Evolutionary conservation across 306 rosid species (phyloP).

Genomic region (Cotoneaster glaucophyllus): DNA sequence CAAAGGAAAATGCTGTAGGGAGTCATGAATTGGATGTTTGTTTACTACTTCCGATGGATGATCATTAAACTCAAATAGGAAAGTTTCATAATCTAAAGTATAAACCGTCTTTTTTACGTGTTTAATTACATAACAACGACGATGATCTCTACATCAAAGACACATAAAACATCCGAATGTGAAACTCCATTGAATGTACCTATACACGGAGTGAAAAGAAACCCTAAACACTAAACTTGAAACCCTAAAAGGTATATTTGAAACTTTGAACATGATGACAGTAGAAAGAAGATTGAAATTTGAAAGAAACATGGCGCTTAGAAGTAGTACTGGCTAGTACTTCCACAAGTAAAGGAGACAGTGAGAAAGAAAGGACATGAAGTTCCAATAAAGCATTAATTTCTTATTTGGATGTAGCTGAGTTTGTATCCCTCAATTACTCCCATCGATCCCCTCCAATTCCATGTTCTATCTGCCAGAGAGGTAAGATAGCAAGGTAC

Average conservation of each 20-base stretch:
- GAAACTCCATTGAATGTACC: too few species aligned
- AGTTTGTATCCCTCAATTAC: neutral
- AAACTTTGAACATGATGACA: neutral
- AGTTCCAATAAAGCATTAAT: neutral
- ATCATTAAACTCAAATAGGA: too few species aligned
- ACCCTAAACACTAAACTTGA: too few species aligned
- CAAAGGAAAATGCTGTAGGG: neutral
- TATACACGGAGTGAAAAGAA: too few species aligned
- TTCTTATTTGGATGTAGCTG: neutral
- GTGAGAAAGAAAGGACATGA: slow-evolving; percentile 1
- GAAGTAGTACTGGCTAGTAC: neutral
- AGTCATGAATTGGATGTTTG: neutral
- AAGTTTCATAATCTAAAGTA: too few species aligned
- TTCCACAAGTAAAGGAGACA: neutral
- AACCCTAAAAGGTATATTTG: neutral
- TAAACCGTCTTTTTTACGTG: too few species aligned
- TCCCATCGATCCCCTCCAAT: neutral
- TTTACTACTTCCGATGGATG: neutral
- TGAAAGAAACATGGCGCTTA: slow-evolving; percentile 6
- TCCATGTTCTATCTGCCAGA: neutral
- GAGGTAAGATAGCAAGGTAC: slow-evolving; percentile 10
- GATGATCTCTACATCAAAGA: too few species aligned
- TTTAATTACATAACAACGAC: neutral
- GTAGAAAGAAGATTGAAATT: neutral
- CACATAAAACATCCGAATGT: too few species aligned